Base-by-base conservation (phyloP, 1,139 yeast genomes). In the Saccharomycopsis phalli region DNA sequence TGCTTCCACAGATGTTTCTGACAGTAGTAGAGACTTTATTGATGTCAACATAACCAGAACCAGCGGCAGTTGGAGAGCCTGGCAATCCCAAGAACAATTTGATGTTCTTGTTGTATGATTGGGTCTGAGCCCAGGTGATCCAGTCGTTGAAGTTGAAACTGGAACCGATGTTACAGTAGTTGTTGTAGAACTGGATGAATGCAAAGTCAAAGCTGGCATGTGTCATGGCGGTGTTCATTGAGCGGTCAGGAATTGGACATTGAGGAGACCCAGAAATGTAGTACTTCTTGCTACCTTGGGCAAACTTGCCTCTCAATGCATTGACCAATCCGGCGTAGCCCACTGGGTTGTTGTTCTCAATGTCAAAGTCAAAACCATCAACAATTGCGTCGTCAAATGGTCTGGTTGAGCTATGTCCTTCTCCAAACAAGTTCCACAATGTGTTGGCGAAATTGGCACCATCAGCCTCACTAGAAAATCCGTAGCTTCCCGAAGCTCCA, bases 181-280 rank as follows among this genome's bases (percentile, higher is more conserved):
- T 88, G 70, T 88, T 88, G 71, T 88, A 88, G 65, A 88, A 88
- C 66, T 88, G 97, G 53, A 88, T 74, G 54, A 83, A 86, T 2
- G 91, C 91, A 61, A 81, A 86, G 61, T 88, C 97, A 49, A 88
- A 65, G 34, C 74, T 68, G 18, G 83, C 74, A 29, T 70, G 62
- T 19, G 65, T 64, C 52, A 88, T 61, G 29, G 81, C 62, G 41
- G 76, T 74, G 47, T 94, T 94, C 34, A 81, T 76, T 34, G 82
- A 75, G 5, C 80, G 86, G 63, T 88, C 97, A 17, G 96, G 97
- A 57, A 78, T 83, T 16, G 80, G 82, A 65, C 97, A 88, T 65
- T 88, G 97, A 21, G 97, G 97, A 49, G 97, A 94, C 48, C 95
- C 95, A 40, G 94, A 75, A 37, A 88, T 65, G 59, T 82, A 87